phyloP scores from a whole-genome alignment of 148 eudicot genomes.

The Chenopodium suecicum region DNA sequence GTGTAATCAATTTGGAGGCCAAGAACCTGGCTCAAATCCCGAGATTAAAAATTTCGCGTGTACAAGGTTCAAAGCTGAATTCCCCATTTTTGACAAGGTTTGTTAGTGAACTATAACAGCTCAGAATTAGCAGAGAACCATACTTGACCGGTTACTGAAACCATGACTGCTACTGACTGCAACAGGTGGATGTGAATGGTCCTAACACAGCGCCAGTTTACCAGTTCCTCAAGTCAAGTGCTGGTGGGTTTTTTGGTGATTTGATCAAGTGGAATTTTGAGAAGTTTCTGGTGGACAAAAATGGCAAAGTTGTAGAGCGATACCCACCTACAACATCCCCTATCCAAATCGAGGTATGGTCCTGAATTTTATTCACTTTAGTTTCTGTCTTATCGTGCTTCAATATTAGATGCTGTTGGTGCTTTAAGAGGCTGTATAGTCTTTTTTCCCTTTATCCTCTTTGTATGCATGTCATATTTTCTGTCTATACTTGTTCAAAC shows the following conservation, averaged over 20 bases:
- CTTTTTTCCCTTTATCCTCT: not conserved
- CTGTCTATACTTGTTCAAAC: not conserved
- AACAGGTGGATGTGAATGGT: slow-evolving; percentile 94
- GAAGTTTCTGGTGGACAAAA: slow-evolving; percentile 88
- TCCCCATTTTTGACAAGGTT: slow-evolving; percentile 94
- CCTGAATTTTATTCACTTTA: not conserved
- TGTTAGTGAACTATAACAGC: not conserved
- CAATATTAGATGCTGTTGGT: not conserved
- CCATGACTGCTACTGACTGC: slow-evolving; percentile 5
- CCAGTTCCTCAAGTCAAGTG: slow-evolving; percentile 77
- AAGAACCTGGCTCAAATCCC: slow-evolving; percentile 87
- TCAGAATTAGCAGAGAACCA: not conserved
- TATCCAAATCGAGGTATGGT: slow-evolving; percentile 74
- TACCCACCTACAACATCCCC: slow-evolving; percentile 95
- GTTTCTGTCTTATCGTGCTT: not conserved
- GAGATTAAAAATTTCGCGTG: slow-evolving; percentile 91
- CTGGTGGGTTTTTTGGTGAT: slow-evolving; percentile 89
- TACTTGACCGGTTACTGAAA: not conserved
- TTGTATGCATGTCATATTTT: not conserved
- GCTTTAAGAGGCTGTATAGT: no score
- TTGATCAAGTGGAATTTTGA: slow-evolving; percentile 90
- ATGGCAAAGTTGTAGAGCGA: slow-evolving; percentile 86
- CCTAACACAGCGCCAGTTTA: slow-evolving; percentile 84
- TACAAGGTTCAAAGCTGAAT: slow-evolving; percentile 84
- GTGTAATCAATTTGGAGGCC: slow-evolving; percentile 95